These are phyloP conservation scores for Thymus quinquecostatus DNA, from an alignment of 257 asterid species.

Conservation along the genomic window DNA sequence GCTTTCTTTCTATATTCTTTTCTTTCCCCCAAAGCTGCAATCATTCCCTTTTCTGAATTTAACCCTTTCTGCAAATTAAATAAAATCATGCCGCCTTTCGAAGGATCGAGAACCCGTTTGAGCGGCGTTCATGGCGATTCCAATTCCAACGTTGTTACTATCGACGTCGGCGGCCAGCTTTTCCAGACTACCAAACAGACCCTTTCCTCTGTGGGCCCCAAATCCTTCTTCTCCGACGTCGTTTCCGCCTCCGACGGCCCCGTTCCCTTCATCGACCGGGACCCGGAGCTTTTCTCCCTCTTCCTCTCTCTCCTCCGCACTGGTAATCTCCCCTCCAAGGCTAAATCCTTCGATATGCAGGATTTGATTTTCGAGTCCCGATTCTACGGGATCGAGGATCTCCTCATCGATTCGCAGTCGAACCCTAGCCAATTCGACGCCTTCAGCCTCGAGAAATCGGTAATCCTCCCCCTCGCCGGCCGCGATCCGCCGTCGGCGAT, in stretches of 20 bases:
- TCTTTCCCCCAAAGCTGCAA: too few species aligned
- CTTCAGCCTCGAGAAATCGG: slow-evolving; percentile 72
- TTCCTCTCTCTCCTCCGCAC: slow-evolving; percentile 86
- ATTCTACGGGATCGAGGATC: slow-evolving; percentile 76
- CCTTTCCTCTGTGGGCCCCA: slow-evolving; percentile 65
- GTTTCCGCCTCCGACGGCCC: slow-evolving; percentile 33
- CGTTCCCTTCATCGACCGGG: slow-evolving; percentile 81
- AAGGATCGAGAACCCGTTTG: slow-evolving; percentile 43
- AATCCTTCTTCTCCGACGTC: slow-evolving; percentile 67
- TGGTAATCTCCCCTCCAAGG: slow-evolving; percentile 86
- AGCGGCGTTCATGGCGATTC: slow-evolving; percentile 41
- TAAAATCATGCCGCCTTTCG: slow-evolving; percentile 69
- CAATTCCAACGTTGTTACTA: slow-evolving; percentile 60
- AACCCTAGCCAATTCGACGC: slow-evolving; percentile 85
- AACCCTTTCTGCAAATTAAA: too few species aligned
- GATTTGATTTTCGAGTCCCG: slow-evolving; percentile 82
- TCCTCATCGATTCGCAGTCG: slow-evolving; percentile 65
- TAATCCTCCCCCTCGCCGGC: slow-evolving; percentile 63
- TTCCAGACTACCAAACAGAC: slow-evolving; percentile 93
- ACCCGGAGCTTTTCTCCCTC: slow-evolving; percentile 81
- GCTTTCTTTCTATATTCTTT: background rate
- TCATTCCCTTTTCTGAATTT: too few species aligned
- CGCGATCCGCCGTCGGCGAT: slow-evolving; percentile 83
- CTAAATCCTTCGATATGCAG: slow-evolving; percentile 68
- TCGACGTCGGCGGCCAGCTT: slow-evolving; percentile 91